These are phyloP conservation scores for Fomes fomentarius DNA, from an alignment of 1,284 basidiomycete species.

Conservation along the genomic window DNA sequence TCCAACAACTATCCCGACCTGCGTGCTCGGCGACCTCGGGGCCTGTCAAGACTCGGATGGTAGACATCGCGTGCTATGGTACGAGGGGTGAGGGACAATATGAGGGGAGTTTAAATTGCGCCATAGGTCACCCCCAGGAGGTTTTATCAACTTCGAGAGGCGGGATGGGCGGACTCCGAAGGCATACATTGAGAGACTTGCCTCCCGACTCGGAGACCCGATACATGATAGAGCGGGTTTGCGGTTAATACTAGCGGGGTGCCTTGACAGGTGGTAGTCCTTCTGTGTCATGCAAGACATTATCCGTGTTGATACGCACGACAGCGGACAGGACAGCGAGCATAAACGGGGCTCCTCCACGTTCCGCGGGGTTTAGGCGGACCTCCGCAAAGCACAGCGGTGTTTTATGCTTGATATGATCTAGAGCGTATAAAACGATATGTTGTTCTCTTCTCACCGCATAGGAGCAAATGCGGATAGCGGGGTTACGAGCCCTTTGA, in stretches of 20 bases:
- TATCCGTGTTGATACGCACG: not conserved
- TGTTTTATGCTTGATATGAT: not conserved
- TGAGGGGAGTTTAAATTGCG: no score
- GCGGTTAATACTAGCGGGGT: no score
- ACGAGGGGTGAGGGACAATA: not conserved
- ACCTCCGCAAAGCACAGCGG: constrained; percentile 7
- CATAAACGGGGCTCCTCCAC: not conserved
- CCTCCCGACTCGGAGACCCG: constrained; percentile 1
- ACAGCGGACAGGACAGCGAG: not conserved
- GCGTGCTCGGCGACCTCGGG: constrained; percentile 34
- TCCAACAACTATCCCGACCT: constrained; percentile 69
- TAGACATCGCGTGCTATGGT: constrained; percentile 25
- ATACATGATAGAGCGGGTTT: no score
- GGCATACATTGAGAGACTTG: not conserved
- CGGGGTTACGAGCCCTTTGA: no score
- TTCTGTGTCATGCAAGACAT: no score
- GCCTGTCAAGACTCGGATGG: constrained; percentile 30
- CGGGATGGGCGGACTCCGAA: constrained; percentile 22
- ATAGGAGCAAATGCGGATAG: no score
- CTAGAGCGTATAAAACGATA: no score
- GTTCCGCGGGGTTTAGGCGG: constrained; percentile 24
- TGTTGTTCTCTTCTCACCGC: no score
- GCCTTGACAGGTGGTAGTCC: no score
- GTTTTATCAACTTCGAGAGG: constrained; percentile 23
- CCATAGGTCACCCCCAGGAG: no score